Conservation (phyloP, 2,329 filamentous ascomycete genomes). For the Thielaviopsis punctulata region DNA sequence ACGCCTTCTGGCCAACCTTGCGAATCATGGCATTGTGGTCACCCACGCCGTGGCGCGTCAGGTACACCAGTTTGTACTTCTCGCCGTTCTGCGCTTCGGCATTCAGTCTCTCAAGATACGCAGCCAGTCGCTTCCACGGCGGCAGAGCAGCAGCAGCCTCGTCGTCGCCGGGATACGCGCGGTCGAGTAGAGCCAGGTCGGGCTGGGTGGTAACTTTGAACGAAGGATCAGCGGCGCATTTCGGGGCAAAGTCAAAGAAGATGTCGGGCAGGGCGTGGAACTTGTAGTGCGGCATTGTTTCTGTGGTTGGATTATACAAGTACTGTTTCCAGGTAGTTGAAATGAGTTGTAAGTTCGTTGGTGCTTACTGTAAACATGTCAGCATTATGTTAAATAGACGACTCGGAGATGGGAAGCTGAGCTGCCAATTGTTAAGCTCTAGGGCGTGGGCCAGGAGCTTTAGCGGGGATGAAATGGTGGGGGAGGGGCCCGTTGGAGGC, state of each 20-base stretch:
- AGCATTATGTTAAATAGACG: no score
- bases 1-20: slow-evolving; percentile 38
- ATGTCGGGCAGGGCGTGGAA: slow-evolving; percentile 25
- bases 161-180: slow-evolving; percentile 21
- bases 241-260: slow-evolving; percentile 28
- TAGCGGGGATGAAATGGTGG: not conserved
- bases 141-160: slow-evolving; percentile 18
- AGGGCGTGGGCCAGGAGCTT: not conserved
- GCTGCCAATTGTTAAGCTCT: not conserved
- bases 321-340: not conserved
- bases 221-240: slow-evolving; percentile 16
- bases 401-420: not conserved
- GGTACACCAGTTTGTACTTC: slow-evolving; percentile 35
- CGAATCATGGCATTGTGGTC: slow-evolving; percentile 30
- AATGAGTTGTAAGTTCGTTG: not conserved
- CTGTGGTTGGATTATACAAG: not conserved
- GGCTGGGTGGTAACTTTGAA: slow-evolving; percentile 24
- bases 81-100: slow-evolving; percentile 22
- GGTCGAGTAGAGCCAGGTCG: slow-evolving; percentile 36
- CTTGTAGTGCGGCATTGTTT: slow-evolving; percentile 12
- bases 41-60: slow-evolving; percentile 41
- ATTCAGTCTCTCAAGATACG: slow-evolving; percentile 31
- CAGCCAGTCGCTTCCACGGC: slow-evolving; percentile 34
- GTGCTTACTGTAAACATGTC: no score
- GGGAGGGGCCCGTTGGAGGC: not conserved